These are phyloP conservation scores for Raddia distichophylla DNA, from an alignment of 176 grass and related monocot genomes.

Conservation along the genomic window DNA sequence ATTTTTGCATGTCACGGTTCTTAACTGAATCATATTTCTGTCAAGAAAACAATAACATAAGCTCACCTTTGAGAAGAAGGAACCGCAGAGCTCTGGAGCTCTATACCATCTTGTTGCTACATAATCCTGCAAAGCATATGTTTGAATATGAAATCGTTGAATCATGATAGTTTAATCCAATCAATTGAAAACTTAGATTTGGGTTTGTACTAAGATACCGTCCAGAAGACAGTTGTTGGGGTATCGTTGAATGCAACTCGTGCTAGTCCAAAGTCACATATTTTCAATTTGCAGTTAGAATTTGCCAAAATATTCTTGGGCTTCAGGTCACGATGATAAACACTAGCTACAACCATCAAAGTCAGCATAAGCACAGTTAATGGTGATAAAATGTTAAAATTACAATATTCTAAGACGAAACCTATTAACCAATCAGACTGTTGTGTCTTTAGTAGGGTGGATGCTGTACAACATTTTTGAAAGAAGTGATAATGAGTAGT, in stretches of 20 bases:
- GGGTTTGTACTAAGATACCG: constrained; percentile 59
- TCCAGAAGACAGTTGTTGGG: constrained; percentile 96
- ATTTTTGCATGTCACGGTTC: background rate
- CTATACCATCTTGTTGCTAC: constrained; percentile 99
- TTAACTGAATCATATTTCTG: background rate
- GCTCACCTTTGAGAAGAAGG: constrained; percentile 90
- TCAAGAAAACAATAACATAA: constrained; percentile 19
- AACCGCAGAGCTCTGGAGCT: constrained; percentile 98
- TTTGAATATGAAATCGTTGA: constrained; percentile 20
- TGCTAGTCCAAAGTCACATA: constrained; percentile 98
- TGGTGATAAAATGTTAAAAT: constrained; percentile 8
- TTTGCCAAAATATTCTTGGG: constrained; percentile 99
- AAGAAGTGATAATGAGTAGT: background rate
- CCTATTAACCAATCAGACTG: background rate
- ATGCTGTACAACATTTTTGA: background rate
- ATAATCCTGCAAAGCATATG: constrained; percentile 77
- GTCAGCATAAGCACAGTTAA: constrained; percentile 40
- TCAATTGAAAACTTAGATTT: background rate
- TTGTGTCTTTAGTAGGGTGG: background rate
- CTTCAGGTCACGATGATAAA: constrained; percentile 97
- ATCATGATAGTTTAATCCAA: constrained; percentile 25
- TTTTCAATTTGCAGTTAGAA: constrained; percentile 99
- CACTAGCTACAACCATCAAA: constrained; percentile 65
- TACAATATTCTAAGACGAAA: background rate
- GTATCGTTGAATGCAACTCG: constrained; percentile 92